Base-by-base conservation (phyloP, 192 early-diverging fungal species). In the Cladochytrium replicatum region DNA sequence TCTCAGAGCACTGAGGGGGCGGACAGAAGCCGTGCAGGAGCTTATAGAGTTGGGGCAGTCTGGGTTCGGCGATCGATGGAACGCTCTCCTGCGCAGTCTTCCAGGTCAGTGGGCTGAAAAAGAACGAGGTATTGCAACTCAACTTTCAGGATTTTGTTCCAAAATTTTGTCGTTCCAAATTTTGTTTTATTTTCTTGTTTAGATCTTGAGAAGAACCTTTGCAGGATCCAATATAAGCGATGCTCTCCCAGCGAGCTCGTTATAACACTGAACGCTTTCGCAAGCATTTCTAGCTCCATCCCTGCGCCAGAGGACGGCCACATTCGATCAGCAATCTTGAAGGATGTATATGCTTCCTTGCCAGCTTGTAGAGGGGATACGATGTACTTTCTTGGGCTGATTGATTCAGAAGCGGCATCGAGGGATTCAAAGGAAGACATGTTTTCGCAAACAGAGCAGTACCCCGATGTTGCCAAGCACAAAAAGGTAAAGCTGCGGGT, bases 181-280 rank as follows among this genome's bases (percentile, higher is more conserved):
- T n/a, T n/a, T n/a, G n/a, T n/a, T n/a, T n/a, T 17, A 21, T 48
- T 46, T 38, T 29, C 34, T 5, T 50, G 2, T n/a, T 69, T 68
- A 40, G 85, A 88, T 49, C 45, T 85, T 5, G 85, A 88, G 53
- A 75, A 71, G 38, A 69, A 71, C 2, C 48, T 85, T 8, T 74
- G 72, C 9, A 71, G 83, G 1, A 80, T 85, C 11, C 76, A 81
- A 38, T 84, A 82, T 54, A 71, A 66, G 4, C 69, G 76, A 24
- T 75, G 72, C 0, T 58, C 76, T 6, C 81, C 85, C 0, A 53
- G 64, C n/a, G 85, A 87, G 47, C 55, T 87, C 7, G 49, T 67
- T 15, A 43, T 54, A 26, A 64, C 72, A 11, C 53, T 84, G 6
- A 43, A 61, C 19, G 68, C 72, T 3, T 64, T 82, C 21, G 51